These are phyloP conservation scores for Suillus alpinus DNA, from an alignment of 768 basidiomycete genomes.

Conservation along the genomic window DNA sequence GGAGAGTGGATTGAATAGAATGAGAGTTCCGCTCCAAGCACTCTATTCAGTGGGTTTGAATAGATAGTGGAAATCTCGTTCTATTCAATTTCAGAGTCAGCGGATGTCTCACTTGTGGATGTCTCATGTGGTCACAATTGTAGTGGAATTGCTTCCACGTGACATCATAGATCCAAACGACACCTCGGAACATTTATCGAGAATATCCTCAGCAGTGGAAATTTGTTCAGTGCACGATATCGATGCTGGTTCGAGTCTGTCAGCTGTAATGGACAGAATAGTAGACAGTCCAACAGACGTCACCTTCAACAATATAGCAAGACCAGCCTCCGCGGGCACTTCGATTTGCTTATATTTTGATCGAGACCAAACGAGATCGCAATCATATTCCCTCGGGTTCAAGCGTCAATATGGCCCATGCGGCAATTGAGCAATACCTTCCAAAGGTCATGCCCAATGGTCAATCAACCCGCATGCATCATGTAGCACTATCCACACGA, in stretches of 20 bases:
- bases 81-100: not conserved
- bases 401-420: not conserved
- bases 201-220: not conserved
- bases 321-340: not conserved
- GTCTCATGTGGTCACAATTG: not conserved
- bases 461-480: not conserved
- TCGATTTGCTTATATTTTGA: not conserved
- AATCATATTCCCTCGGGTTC: not conserved
- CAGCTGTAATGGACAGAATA: not conserved
- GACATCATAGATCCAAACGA: not conserved
- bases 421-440: not conserved
- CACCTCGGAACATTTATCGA: not conserved
- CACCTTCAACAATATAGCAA: not conserved
- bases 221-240: not conserved
- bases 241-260: not conserved
- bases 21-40: too few species aligned
- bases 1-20: not conserved
- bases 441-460: not conserved
- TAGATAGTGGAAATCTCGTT: not conserved
- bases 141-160: not conserved
- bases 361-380: not conserved
- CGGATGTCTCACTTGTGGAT: not conserved
- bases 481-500: not conserved
- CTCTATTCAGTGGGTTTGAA: too few species aligned
- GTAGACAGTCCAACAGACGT: not conserved